These are phyloP conservation scores for Fusarium anthophilum DNA, from an alignment of 2,329 filamentous ascomycete genomes.

Conservation along the genomic window DNA sequence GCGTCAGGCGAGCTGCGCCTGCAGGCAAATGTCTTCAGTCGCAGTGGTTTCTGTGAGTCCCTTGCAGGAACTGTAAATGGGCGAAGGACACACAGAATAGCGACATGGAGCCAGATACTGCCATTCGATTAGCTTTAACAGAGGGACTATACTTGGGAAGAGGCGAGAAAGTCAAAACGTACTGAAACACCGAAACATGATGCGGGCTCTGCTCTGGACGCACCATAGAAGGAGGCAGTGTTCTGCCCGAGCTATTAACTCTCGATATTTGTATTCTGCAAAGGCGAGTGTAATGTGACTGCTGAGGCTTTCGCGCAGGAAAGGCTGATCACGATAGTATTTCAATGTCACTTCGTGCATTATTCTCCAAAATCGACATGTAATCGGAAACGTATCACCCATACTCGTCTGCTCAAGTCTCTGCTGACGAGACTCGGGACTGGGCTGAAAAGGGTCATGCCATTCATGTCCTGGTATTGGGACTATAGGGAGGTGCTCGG, in stretches of 20 bases:
- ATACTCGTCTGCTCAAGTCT: conserved; percentile 24
- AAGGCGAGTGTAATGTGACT: conserved; percentile 33
- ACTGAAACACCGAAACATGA: conserved; percentile 51
- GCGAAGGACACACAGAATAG: conserved; percentile 50
- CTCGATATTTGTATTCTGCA: conserved; percentile 51
- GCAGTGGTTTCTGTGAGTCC: background rate
- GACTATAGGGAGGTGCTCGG: conserved; percentile 31
- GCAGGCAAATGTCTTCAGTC: conserved; percentile 44
- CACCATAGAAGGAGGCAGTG: conserved; percentile 41
- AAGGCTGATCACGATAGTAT: conserved; percentile 37
- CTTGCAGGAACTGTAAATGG: conserved; percentile 27
- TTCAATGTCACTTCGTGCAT: conserved; percentile 45
- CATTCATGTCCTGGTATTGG: conserved; percentile 28
- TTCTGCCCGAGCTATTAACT: conserved; percentile 52
- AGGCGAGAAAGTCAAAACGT: conserved; percentile 16
- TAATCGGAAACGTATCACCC: conserved; percentile 43
- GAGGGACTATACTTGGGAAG: background rate
- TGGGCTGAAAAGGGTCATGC: background rate
- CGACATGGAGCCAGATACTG: conserved; percentile 54
- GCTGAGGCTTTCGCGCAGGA: conserved; percentile 4
- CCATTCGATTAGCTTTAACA: background rate
- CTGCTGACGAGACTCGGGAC: background rate
- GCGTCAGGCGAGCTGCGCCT: conserved; percentile 41
- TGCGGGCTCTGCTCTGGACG: conserved; percentile 43
- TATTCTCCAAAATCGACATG: conserved; percentile 52